These are phyloP conservation scores for Chondrus crispus DNA, from an alignment of 23 red algal species.

Conservation along the genomic window DNA sequence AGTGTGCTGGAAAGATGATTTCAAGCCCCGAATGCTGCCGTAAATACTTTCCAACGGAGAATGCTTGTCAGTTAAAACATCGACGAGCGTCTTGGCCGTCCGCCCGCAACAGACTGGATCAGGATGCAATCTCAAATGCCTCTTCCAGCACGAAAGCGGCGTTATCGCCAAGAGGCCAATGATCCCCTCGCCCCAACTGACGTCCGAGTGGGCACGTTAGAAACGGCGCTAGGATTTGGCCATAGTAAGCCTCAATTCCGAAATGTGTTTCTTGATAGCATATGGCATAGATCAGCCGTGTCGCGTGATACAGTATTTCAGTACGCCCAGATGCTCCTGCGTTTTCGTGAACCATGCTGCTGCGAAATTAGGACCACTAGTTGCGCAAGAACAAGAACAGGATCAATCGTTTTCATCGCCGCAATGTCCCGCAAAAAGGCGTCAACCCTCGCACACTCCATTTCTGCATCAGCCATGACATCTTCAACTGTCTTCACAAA, in stretches of 20 bases:
- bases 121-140: background rate
- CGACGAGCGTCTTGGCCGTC: constrained; percentile 38
- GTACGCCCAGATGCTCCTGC: background rate
- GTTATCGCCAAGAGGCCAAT: background rate
- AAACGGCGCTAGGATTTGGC: background rate
- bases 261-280: background rate
- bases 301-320: background rate
- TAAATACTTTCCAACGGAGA: constrained; percentile 19
- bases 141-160: constrained; percentile 5
- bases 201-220: constrained; percentile 34
- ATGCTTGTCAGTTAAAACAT: background rate
- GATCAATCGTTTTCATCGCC: too few relatives aligned
- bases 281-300: background rate
- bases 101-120: background rate
- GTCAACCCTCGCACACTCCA: too few relatives aligned
- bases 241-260: constrained; percentile 12
- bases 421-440: too few relatives aligned
- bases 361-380: too few relatives aligned
- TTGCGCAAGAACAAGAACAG: too few relatives aligned
- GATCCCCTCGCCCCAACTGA: constrained; percentile 27
- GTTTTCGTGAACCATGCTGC: background rate
- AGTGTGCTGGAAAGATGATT: too few relatives aligned
- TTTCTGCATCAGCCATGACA: too few relatives aligned
- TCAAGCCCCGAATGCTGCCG: constrained; percentile 38
- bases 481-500: too few relatives aligned